phyloP scores from a whole-genome alignment of 2,329 filamentous ascomycete genomes.

The Monilinia vaccinii-corymbosi region DNA sequence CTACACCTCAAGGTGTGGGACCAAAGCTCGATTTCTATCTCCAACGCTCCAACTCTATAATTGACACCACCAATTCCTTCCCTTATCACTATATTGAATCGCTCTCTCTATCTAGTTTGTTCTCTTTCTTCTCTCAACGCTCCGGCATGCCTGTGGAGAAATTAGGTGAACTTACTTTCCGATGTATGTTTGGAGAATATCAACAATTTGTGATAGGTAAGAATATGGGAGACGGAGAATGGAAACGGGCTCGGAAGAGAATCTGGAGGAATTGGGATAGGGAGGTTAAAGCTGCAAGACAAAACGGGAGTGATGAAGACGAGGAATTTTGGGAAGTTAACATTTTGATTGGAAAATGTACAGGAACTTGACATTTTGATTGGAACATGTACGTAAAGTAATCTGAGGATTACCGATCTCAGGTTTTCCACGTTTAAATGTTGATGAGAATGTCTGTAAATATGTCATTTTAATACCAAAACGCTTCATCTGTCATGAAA shows the following conservation, averaged over 20 bases:
- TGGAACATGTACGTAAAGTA: not conserved
- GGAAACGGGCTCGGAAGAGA: conserved; percentile 3
- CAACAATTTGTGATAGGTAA: conserved; percentile 4
- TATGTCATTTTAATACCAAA: not conserved
- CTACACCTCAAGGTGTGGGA: not conserved
- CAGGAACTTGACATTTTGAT: conserved; percentile 5
- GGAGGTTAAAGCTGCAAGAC: not conserved
- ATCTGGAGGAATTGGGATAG: conserved; percentile 7
- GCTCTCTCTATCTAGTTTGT: not conserved
- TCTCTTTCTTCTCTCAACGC: conserved; percentile 1
- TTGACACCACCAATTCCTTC: not conserved
- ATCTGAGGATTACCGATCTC: no score
- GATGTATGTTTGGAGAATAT: conserved; percentile 10
- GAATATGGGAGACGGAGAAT: conserved; percentile 2
- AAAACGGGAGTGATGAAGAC: not conserved
- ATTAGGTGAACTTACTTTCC: conserved; percentile 1
- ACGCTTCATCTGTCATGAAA: not conserved
- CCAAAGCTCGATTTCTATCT: conserved; percentile 8
- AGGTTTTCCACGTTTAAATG: not conserved
- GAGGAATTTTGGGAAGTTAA: conserved; percentile 5
- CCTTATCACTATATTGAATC: not conserved
- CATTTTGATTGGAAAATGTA: conserved; percentile 6
- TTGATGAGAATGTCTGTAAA: not conserved
- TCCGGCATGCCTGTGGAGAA: not conserved
- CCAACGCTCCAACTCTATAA: not conserved